Base-by-base conservation (phyloP, 345 rosid genomes). In the Eucalyptus sp. region DNA sequence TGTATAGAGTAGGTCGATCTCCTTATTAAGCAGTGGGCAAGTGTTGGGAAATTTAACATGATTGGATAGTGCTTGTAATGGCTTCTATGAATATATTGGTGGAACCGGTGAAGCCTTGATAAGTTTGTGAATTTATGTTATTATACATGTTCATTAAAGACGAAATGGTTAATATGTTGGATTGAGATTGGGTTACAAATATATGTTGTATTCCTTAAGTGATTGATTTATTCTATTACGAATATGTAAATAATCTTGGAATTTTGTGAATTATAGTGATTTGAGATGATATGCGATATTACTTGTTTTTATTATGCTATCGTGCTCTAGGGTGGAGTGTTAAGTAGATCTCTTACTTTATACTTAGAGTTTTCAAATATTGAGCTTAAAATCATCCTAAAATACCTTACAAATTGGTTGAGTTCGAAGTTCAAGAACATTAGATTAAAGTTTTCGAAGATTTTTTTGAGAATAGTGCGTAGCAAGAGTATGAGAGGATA, bases 381-480 rank as follows among this genome's bases (percentile, higher is more conserved):
- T 27, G 31, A 60, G 31, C 15, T 0, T 60, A 60, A 27, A 10
- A 16, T 60, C 68, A 60, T 58, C 68, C 31, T 33, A 60, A 60
- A 27, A 60, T 60, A 27, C 16, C 68, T 60, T 60, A 12, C 31
- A 27, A 13, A 60, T 60, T 27, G 68, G 17, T 27, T 13, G 33
- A 29, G 33, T 27, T 6, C 0, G 9, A 29, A 62, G 33, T 62
- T 62, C 17, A 62, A 29, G 68, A 4, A 29, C 31, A 24, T 29
- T 62, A 29, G 0, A 62, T 27, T 27, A 62, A 13, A 27, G 16
- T 11, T 62, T 7, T 14, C 33, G 0, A 13, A 6, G 16, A 27
- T 62, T 29, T 25, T 27, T 62, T 29, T 60, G 31, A 62, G 68
- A 25, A 62, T 29, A 12, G 33, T 13, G 33, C 2, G 3, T 4